These are phyloP conservation scores for Hansfordia pulvinata DNA, from an alignment of 2,329 filamentous ascomycete species.

Conservation along the genomic window DNA sequence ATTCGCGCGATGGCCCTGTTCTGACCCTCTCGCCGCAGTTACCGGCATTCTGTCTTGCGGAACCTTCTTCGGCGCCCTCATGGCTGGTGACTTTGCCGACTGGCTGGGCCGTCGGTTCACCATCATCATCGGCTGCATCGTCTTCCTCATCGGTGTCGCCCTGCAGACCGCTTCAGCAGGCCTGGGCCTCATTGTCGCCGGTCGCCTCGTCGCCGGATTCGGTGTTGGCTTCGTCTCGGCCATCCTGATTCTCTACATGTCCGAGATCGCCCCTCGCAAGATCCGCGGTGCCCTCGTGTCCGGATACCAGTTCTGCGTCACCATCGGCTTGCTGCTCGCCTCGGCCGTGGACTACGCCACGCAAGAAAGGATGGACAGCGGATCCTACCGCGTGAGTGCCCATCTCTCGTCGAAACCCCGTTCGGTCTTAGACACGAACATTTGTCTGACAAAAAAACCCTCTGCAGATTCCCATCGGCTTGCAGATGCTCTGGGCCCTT, in stretches of 20 bases:
- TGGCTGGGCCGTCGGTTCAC: slow-evolving; percentile 60
- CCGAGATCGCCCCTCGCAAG: slow-evolving; percentile 61
- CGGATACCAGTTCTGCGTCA: slow-evolving; percentile 75
- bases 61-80: slow-evolving; percentile 68
- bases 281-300: slow-evolving; percentile 70
- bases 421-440: too few species aligned
- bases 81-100: slow-evolving; percentile 67
- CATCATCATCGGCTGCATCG: slow-evolving; percentile 54
- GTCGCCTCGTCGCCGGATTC: slow-evolving; percentile 62
- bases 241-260: slow-evolving; percentile 79
- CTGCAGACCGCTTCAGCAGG: slow-evolving; percentile 48
- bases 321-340: slow-evolving; percentile 63
- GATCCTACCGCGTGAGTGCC: slow-evolving; percentile 65
- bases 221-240: slow-evolving; percentile 74
- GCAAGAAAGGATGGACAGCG: slow-evolving; percentile 44
- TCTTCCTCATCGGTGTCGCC: slow-evolving; percentile 57
- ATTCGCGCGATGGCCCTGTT: too few species aligned
- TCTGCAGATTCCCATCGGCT: slow-evolving; percentile 66
- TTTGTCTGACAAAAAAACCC: too few species aligned
- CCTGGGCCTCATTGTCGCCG: slow-evolving; percentile 52
- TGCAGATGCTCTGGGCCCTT: slow-evolving; percentile 72
- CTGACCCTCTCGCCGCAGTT: too few species aligned
- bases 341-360: slow-evolving; percentile 63
- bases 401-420: too few species aligned
- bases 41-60: slow-evolving; percentile 65